phyloP scores from a whole-genome alignment of 73 alveolate species.

The Paramecium biaurelia region DNA sequence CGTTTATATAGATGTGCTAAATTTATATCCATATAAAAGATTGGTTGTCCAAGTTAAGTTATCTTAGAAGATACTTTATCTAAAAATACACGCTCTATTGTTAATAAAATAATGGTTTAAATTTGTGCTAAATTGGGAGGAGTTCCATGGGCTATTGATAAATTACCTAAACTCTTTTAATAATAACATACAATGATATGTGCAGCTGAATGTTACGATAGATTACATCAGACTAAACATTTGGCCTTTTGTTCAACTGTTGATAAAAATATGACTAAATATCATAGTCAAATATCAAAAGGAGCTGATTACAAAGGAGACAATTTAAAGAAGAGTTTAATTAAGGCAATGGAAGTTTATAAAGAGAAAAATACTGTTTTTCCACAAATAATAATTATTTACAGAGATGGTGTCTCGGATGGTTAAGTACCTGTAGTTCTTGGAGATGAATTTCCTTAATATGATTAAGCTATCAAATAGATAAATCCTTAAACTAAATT shows the following conservation, averaged over 20 bases:
- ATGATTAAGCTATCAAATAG: constrained; percentile 63
- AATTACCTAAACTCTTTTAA: constrained; percentile 74
- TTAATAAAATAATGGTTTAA: constrained; percentile 89
- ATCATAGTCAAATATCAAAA: constrained; percentile 62
- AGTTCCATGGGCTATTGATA: constrained; percentile 95
- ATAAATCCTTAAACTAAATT: not conserved
- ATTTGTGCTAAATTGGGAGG: constrained; percentile 96
- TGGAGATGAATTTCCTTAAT: constrained; percentile 71
- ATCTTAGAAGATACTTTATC: not conserved
- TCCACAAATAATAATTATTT: constrained; percentile 63
- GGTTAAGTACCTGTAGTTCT: constrained; percentile 68
- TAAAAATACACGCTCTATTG: constrained; percentile 77
- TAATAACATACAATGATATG: constrained; percentile 84
- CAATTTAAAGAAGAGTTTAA: not conserved
- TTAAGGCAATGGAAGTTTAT: not conserved
- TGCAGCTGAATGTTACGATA: constrained; percentile 82
- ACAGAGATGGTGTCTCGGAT: constrained; percentile 84
- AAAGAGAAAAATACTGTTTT: not conserved
- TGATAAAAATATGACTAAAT: constrained; percentile 67
- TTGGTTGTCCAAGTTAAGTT: not conserved
- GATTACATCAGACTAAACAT: constrained; percentile 61
- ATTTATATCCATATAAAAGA: not conserved
- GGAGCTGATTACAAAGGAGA: constrained; percentile 67
- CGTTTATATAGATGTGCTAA: not conserved
- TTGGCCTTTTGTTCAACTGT: constrained; percentile 76